Evolutionary conservation across 73 alveolate genomes (phyloP), one percentile per base, ranked within the genome.

Genomic region (Tetrahymena malaccensis): DNA sequence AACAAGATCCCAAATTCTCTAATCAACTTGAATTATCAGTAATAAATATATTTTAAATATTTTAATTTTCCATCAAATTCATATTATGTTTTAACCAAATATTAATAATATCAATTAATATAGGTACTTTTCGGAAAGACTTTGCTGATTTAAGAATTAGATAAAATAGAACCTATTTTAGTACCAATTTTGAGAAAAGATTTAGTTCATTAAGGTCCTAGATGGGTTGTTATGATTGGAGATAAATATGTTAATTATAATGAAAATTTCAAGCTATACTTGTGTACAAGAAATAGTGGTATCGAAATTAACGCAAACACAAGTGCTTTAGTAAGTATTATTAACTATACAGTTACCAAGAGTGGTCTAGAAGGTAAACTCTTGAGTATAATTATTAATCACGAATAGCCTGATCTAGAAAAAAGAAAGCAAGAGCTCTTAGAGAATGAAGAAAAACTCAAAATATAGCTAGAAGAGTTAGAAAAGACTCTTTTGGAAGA

Each of bases 401-500:
- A 98, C 93, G 99, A 99, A 97, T 99, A 99, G 97, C 99, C 99
- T 9, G 99, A 99, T 97, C 98, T 99, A 94, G 99, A 99, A 96
- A 98, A 98, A 95, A 98, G 98, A 95, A 99, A 99, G 98, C 97
- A 99, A 85, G 98, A 98, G 95, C 96, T 99, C 58, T 97, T 99
- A 57, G 99, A 99, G 96, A 99, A 98, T 95, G 99, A 99, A 96
- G 99, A 99, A 96, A 98, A 98, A 94, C 97, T 99, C 38, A 99
- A 99, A 96, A 98, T 99, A 95, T 96, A 99, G 95, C 97, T 99
- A 43, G 99, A 99, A 85, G 99, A 98, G 21, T 98, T 98, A 40
- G 99, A 99, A 96, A 99, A 99, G 98, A 96, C 98, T 93, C 98
- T 99, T 56, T 96, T 99, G 94, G 99, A 99, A 96, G 99, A 99